Base-by-base conservation (phyloP, 352 stramenopile species). In the Aphanomyces euteiches region DNA sequence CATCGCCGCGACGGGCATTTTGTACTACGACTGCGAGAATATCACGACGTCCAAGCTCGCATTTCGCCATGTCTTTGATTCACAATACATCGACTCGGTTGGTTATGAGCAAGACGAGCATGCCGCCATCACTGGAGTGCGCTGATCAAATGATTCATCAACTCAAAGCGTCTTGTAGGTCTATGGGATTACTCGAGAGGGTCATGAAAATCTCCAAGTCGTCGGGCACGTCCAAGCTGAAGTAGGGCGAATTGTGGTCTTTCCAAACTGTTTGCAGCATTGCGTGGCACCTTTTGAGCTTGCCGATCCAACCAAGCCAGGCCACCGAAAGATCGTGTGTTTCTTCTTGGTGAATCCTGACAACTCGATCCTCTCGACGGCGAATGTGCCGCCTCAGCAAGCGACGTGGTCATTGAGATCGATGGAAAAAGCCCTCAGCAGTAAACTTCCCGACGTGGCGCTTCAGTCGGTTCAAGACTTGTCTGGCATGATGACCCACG, bases 1-100 rank as follows among this genome's bases (percentile, higher is more conserved):
- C 12, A 86, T 88, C 54, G 57, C 82, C n/a, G 77, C 76, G 3
- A 84, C 77, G 19, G 78, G 75, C 3, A 74, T 85, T 37, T 81
- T 82, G 58, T 86, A 88, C 72, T 84, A 85, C 73, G 77, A 54
- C 17, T 76, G 56, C 19, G 73, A 85, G 45, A 86, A 88, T 50
- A 75, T 85, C 56, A 79, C 72, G 15, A 66, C 77, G 19, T 85
- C 79, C n/a, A 58, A 68, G 0, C 60, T 88, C 8, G 54, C 63
- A 7, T 85, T 88, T 70, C 74, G 77, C 7, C 53, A 65, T 45
- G 48, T n/a, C 10, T 67, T 68, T 68, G 54, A 56, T 17, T 34
- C 58, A 72, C 8, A 69, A 73, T 56, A 71, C 79, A 5, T 28
- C 28, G 28, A 28, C 1, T 28, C 28, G 45, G 1, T 50, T 50